phyloP scores from a whole-genome alignment of 257 asterid genomes.

The Thymus quinquecostatus region DNA sequence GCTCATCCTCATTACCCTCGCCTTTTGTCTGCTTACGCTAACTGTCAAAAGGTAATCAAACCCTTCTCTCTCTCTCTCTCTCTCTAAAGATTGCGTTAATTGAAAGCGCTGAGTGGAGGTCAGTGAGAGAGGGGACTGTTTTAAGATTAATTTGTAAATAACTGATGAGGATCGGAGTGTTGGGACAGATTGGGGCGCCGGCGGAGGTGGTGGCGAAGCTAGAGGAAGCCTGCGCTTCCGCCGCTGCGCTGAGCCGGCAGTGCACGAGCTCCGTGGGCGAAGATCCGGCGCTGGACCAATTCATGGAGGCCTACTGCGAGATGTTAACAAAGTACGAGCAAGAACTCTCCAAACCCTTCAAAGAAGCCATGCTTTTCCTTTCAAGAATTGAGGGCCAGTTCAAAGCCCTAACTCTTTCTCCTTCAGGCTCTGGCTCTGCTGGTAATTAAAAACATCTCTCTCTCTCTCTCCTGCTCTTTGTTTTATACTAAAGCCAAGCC shows the following conservation, averaged over 20 bases:
- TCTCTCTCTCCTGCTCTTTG: not conserved
- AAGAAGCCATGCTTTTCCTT: conserved; percentile 92
- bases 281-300: conserved; percentile 93
- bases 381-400: conserved; percentile 83
- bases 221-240: conserved; percentile 77
- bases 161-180: conserved; percentile 5
- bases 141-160: not conserved
- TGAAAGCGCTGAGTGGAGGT: not conserved
- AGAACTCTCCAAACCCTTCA: conserved; percentile 91
- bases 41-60: conserved; percentile 75
- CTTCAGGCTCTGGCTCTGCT: conserved; percentile 50
- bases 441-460: conserved; percentile 41
- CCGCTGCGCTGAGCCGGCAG: conserved; percentile 47
- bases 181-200: conserved; percentile 92
- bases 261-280: conserved; percentile 58
- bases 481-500: not conserved
- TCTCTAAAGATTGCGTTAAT: not conserved
- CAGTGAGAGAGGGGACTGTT: not conserved
- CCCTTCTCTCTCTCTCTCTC: not conserved
- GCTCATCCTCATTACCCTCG: conserved; percentile 91
- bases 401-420: conserved; percentile 64
- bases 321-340: conserved; percentile 88
- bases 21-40: conserved; percentile 77
- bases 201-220: conserved; percentile 88
- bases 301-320: conserved; percentile 98